Percentiles rank a stretch among this genome's conserved stretches.
Conservation (phyloP, 2,329 filamentous ascomycete genomes). For the Fusarium tricinctum region DNA sequence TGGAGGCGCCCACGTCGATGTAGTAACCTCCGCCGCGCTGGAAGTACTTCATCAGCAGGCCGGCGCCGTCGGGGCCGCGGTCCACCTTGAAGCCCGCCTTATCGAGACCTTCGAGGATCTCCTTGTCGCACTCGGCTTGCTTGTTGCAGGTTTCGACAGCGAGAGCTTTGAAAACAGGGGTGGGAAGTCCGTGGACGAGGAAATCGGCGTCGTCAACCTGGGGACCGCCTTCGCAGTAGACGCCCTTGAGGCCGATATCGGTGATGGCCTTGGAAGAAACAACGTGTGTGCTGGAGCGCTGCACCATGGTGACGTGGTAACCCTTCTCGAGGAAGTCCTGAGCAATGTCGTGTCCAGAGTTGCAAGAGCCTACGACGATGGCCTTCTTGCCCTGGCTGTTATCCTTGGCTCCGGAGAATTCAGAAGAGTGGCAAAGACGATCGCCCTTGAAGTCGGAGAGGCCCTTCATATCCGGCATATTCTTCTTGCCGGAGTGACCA, state of each 20-base stretch:
- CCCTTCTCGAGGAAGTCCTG: slow-evolving; percentile 77
- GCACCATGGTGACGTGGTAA: slow-evolving; percentile 77
- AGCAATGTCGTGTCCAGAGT: slow-evolving; percentile 77
- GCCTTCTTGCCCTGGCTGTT: slow-evolving; percentile 69
- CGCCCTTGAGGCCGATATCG: slow-evolving; percentile 65
- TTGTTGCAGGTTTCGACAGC: slow-evolving; percentile 61
- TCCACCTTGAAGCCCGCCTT: slow-evolving; percentile 74
- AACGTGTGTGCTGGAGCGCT: slow-evolving; percentile 75
- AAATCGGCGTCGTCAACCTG: slow-evolving; percentile 77
- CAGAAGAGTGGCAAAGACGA: slow-evolving; percentile 72
- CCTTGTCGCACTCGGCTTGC: slow-evolving; percentile 56
- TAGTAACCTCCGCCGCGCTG: slow-evolving; percentile 78
- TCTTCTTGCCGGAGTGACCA: slow-evolving; percentile 76
- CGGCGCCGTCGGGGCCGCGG: slow-evolving; percentile 67
- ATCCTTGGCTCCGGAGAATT: slow-evolving; percentile 67
- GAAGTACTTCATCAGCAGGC: slow-evolving; percentile 73
- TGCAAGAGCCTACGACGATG: slow-evolving; percentile 76
- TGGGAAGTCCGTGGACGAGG: slow-evolving; percentile 69
- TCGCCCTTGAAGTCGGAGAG: slow-evolving; percentile 70
- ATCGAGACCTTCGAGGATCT: slow-evolving; percentile 60
- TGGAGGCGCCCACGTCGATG: slow-evolving; percentile 75
- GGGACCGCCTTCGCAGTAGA: slow-evolving; percentile 67
- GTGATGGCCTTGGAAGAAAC: slow-evolving; percentile 68
- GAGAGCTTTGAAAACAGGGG: slow-evolving; percentile 70
- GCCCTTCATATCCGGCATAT: slow-evolving; percentile 70